phyloP scores from a whole-genome alignment of 192 early-diverging fungal genomes.

The Umbelopsis vinacea region DNA sequence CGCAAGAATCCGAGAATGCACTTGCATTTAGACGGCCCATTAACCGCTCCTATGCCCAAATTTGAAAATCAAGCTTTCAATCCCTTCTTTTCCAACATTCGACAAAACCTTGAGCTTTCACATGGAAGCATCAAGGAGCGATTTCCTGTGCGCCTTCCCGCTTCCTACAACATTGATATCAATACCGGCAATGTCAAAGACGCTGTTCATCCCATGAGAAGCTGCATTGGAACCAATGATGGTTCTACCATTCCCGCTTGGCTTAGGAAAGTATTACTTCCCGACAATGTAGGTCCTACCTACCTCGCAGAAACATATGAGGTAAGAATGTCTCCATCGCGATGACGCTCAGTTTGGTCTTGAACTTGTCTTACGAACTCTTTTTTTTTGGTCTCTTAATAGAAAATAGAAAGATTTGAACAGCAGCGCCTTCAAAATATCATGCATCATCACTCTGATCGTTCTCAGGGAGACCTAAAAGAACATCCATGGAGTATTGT shows the following conservation, averaged over 20 bases:
- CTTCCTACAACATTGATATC: constrained; percentile 37
- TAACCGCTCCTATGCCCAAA: constrained; percentile 58
- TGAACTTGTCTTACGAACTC: neutral
- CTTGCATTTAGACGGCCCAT: constrained; percentile 35
- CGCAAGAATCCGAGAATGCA: constrained; percentile 3
- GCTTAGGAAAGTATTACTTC: constrained; percentile 21
- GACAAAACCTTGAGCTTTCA: constrained; percentile 61
- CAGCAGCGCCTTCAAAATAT: constrained; percentile 69
- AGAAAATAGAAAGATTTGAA: constrained; percentile 70
- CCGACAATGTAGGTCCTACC: constrained; percentile 28
- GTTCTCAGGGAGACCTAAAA: constrained; percentile 31
- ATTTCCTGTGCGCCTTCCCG: constrained; percentile 58
- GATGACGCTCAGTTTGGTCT: neutral
- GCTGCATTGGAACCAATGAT: constrained; percentile 7
- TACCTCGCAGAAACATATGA: constrained; percentile 36
- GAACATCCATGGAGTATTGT: constrained; percentile 72
- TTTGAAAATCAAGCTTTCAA: constrained; percentile 62
- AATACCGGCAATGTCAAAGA: constrained; percentile 15
- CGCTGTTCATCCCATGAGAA: neutral
- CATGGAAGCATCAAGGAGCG: constrained; percentile 57
- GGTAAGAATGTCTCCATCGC: constrained; percentile 9
- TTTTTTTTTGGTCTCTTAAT: constrained; percentile 34
- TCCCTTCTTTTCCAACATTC: constrained; percentile 65
- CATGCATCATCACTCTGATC: constrained; percentile 65
- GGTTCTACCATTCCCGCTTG: constrained; percentile 22